Percentiles rank a stretch among this genome's conserved stretches.
phyloP scores from a whole-genome alignment of 1,139 yeast genomes.

The Saccharomycopsis phalli region DNA sequence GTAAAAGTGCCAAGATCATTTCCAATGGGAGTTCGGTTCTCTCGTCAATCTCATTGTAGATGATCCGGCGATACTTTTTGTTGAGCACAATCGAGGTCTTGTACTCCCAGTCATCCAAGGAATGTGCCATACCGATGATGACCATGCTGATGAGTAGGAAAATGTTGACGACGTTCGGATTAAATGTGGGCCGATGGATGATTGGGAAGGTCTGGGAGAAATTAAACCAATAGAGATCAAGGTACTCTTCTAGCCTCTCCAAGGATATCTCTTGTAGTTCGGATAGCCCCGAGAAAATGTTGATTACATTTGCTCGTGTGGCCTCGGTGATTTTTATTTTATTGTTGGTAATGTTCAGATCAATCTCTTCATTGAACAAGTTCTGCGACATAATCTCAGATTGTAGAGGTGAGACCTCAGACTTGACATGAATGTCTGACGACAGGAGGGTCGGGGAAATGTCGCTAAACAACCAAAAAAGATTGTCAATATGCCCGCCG shows the following conservation, averaged over 20 bases:
- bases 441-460: slow-evolving; percentile 1
- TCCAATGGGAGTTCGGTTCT: slow-evolving; percentile 20
- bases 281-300: slow-evolving; percentile 1
- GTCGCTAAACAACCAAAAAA: slow-evolving; percentile 18
- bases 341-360: neutral
- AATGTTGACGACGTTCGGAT: slow-evolving; percentile 27
- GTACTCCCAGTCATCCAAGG: slow-evolving; percentile 20
- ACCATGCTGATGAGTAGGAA: slow-evolving; percentile 30
- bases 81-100: slow-evolving; percentile 21
- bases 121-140: slow-evolving; percentile 28
- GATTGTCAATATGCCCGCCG: slow-evolving; percentile 18
- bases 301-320: slow-evolving; percentile 3
- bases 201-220: slow-evolving; percentile 30
- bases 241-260: slow-evolving; percentile 20
- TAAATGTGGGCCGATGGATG: slow-evolving; percentile 35
- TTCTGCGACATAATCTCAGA: neutral
- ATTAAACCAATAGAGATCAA: slow-evolving; percentile 28
- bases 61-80: slow-evolving; percentile 25
- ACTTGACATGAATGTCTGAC: neutral
- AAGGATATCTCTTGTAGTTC: slow-evolving; percentile 7
- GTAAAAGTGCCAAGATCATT: slow-evolving; percentile 25
- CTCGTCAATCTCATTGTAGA: slow-evolving; percentile 22
- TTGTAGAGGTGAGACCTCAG: neutral
- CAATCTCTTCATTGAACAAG: neutral
- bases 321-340: neutral